These are phyloP conservation scores for Aspergillus costaricaensis DNA, from an alignment of 2,329 filamentous ascomycete species.

Conservation along the genomic window DNA sequence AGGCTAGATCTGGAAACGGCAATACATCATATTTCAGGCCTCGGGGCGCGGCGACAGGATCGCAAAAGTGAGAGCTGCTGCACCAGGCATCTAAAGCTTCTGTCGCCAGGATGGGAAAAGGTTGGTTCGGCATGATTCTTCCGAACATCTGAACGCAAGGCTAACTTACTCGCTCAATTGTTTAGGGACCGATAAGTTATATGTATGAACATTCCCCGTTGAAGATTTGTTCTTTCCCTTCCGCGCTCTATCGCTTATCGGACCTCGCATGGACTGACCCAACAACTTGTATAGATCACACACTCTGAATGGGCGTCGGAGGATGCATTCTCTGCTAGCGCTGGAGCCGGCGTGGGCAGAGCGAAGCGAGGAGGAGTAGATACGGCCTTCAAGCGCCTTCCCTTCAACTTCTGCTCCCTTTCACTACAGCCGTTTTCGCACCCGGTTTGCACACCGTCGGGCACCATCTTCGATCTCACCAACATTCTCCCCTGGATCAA, in stretches of 20 bases:
- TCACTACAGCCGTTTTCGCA: conserved; percentile 94
- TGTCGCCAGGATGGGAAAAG: conserved; percentile 31
- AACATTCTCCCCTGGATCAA: conserved; percentile 93
- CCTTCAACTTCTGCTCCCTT: conserved; percentile 97
- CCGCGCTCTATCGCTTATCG: conserved; percentile 13
- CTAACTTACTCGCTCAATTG: not conserved
- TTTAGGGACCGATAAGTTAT: conserved; percentile 53
- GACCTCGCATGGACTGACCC: conserved; percentile 20
- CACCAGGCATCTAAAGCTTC: not conserved
- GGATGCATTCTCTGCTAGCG: conserved; percentile 82
- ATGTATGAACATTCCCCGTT: conserved; percentile 38
- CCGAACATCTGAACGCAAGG: too few species aligned
- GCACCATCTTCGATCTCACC: conserved; percentile 92
- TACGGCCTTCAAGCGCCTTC: conserved; percentile 79
- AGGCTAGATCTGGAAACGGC: conserved; percentile 1
- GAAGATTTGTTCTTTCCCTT: not conserved
- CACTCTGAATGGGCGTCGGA: conserved; percentile 96
- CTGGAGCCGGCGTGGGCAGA: conserved; percentile 65
- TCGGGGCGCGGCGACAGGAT: not conserved
- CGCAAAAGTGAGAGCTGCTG: not conserved
- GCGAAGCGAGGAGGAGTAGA: conserved; percentile 54
- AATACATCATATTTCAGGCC: conserved; percentile 21
- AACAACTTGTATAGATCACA: conserved; percentile 65
- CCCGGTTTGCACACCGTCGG: conserved; percentile 84
- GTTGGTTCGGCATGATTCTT: conserved; percentile 15